Evolutionary conservation across 2,329 filamentous ascomycete genomes (phyloP).

Genomic region (Alternaria atra): DNA sequence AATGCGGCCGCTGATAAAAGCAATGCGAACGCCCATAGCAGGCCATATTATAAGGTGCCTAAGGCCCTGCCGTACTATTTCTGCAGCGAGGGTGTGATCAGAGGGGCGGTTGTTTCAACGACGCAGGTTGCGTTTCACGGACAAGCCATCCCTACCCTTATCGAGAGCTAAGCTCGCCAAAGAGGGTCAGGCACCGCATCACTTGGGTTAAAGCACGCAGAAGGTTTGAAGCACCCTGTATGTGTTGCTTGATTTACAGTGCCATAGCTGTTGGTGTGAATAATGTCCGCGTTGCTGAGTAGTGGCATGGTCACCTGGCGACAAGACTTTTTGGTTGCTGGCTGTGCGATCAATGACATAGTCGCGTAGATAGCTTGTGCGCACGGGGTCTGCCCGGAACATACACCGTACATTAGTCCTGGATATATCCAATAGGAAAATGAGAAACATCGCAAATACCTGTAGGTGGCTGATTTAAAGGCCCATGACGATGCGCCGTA

Average conservation of each 20-base stretch:
- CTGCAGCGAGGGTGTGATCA: slow-evolving; percentile 14
- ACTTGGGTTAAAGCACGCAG: slow-evolving; percentile 16
- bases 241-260: slow-evolving; percentile 8
- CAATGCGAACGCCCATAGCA: slow-evolving; percentile 11
- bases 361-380: background rate
- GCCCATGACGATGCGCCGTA: background rate
- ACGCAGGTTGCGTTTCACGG: slow-evolving; percentile 28
- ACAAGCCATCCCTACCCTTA: slow-evolving; percentile 16
- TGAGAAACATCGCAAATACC: background rate
- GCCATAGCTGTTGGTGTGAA: slow-evolving; percentile 1
- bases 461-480: background rate
- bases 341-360: background rate
- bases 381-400: background rate
- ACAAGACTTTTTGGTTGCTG: background rate
- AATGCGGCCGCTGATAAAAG: slow-evolving; percentile 13
- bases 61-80: slow-evolving; percentile 6
- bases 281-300: background rate
- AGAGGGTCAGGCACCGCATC: slow-evolving; percentile 18
- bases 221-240: slow-evolving; percentile 17
- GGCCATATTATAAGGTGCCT: slow-evolving; percentile 23
- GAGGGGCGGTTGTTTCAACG: slow-evolving; percentile 30
- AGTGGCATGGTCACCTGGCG: background rate
- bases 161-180: slow-evolving; percentile 5
- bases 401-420: background rate
- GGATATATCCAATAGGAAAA: background rate